These are phyloP conservation scores for Xylaria nigripes DNA, from an alignment of 495 filamentous ascomycete genomes.

Conservation along the genomic window DNA sequence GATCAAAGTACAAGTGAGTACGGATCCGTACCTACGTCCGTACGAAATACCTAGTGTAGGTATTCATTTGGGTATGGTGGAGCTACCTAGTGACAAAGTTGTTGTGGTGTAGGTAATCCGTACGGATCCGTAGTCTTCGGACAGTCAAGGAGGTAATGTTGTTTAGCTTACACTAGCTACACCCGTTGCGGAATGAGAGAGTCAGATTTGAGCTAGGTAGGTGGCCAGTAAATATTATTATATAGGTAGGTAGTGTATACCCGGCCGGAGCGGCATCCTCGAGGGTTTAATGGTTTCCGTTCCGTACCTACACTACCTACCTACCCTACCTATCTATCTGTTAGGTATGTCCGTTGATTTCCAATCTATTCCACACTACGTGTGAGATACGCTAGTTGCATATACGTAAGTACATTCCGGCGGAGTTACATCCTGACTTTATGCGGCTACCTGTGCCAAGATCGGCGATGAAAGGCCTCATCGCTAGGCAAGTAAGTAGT, in stretches of 20 bases:
- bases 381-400: not conserved
- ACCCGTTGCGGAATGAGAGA: not conserved
- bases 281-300: not conserved
- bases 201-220: not conserved
- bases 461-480: not conserved
- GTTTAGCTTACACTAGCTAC: not conserved
- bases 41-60: no score
- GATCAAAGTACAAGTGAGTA: no score
- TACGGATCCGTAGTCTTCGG: no score
- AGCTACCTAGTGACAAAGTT: no score
- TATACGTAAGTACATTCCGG: not conserved
- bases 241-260: not conserved
- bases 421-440: not conserved
- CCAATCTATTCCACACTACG: no score
- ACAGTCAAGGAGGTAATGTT: no score
- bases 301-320: no score
- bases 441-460: not conserved
- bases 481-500: not conserved
- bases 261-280: not conserved
- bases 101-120: no score
- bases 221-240: not conserved
- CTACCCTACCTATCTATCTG: not conserved
- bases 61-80: no score
- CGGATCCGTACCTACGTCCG: no score
- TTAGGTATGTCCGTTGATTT: no score